Percentiles rank a stretch among this genome's conserved stretches.
These are phyloP conservation scores for Xylariales sp. DNA, from an alignment of 2,329 filamentous ascomycete species.

Conservation along the genomic window DNA sequence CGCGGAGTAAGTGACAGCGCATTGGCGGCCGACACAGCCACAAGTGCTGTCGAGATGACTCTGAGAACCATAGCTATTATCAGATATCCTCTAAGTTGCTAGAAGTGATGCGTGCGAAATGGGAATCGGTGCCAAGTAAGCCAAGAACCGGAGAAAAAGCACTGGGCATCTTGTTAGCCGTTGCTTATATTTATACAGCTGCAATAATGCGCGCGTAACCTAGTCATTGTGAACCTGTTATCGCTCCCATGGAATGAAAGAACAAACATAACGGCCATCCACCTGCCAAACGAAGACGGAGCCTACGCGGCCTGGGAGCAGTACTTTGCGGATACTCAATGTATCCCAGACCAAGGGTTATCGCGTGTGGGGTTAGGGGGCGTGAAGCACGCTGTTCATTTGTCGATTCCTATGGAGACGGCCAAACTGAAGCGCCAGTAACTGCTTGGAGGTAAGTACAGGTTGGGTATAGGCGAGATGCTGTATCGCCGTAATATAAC, in stretches of 20 bases:
- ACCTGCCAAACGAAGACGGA: conserved; percentile 34
- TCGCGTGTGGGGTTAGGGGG: conserved; percentile 2
- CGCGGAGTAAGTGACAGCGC: conserved; percentile 3
- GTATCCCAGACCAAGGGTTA: background rate
- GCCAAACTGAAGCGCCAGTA: background rate
- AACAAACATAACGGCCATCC: background rate
- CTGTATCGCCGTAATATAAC: conserved; percentile 13
- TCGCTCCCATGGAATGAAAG: conserved; percentile 10
- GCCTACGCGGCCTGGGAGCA: conserved; percentile 22
- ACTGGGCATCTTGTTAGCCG: conserved; percentile 1
- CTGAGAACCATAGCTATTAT: background rate
- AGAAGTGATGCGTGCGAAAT: conserved; percentile 1
- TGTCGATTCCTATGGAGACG: conserved; percentile 15
- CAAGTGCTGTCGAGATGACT: conserved; percentile 19
- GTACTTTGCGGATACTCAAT: conserved; percentile 1
- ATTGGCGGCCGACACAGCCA: conserved; percentile 14
- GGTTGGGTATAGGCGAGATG: background rate
- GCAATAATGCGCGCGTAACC: background rate
- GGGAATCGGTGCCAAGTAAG: conserved; percentile 22
- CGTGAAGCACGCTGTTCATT: conserved; percentile 10
- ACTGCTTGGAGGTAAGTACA: too few relatives aligned
- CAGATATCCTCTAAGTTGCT: conserved; percentile 9
- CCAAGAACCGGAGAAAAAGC: conserved; percentile 20
- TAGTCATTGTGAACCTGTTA: conserved; percentile 5
- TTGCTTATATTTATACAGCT: conserved; percentile 24